phyloP scores from a whole-genome alignment of 163 green algal genomes.

The Scenedesmus sp. region DNA sequence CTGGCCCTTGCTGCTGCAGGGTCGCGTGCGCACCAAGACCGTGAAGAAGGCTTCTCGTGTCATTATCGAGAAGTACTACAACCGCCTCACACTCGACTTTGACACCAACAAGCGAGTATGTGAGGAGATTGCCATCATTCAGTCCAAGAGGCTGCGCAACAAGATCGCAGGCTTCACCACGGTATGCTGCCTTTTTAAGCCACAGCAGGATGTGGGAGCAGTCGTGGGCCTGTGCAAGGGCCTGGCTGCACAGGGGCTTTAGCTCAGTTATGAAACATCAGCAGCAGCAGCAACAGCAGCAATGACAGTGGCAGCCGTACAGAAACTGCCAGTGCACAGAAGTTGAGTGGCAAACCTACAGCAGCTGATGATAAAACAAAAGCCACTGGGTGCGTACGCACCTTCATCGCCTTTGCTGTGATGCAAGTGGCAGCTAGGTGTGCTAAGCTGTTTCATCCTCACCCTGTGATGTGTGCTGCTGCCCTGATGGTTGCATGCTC shows the following conservation, averaged over 20 bases:
- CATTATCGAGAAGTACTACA: conserved; percentile 99
- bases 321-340: not conserved
- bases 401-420: not conserved
- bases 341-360: not conserved
- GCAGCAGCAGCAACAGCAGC: not conserved
- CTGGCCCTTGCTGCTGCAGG: conserved; percentile 69
- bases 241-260: not conserved
- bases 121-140: conserved; percentile 99
- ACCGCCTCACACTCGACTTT: conserved; percentile 96
- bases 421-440: not conserved
- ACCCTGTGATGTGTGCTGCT: not conserved
- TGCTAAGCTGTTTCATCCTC: not conserved
- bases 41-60: conserved; percentile 98
- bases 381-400: not conserved
- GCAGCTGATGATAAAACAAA: too few relatives aligned
- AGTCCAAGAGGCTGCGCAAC: conserved; percentile 98
- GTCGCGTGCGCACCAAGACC: conserved; percentile 99
- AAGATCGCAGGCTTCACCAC: conserved; percentile 99
- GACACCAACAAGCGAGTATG: conserved; percentile 98
- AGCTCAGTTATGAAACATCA: not conserved
- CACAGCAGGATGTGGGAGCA: not conserved
- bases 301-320: not conserved
- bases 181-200: conserved; percentile 64
- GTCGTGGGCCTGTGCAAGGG: not conserved
- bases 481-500: not conserved